These are phyloP conservation scores for Starmerella roubikii DNA, from an alignment of 805 yeast genomes.

Conservation along the genomic window DNA sequence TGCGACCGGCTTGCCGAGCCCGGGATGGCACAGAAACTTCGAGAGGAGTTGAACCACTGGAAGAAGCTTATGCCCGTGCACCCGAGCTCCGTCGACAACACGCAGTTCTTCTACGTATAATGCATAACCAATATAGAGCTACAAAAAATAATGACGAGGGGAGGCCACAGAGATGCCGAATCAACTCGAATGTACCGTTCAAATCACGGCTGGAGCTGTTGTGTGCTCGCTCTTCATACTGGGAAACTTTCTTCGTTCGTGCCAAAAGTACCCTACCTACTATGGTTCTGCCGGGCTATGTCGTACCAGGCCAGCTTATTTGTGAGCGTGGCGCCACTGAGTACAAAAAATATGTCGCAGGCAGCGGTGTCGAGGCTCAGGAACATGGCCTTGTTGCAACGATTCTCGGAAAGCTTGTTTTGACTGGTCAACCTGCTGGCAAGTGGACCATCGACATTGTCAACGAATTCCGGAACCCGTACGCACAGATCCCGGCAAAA, in stretches of 20 bases:
- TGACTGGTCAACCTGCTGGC: slow-evolving; percentile 19
- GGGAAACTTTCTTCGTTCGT: too few species aligned
- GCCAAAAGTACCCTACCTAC: too few species aligned
- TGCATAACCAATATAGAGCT: background rate
- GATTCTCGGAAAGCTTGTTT: slow-evolving; percentile 42
- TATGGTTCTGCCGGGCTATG: slow-evolving; percentile 33
- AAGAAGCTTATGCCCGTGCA: slow-evolving; percentile 77
- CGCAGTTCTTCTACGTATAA: slow-evolving; percentile 41
- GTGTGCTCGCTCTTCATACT: background rate
- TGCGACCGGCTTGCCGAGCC: slow-evolving; percentile 40
- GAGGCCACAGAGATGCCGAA: too few species aligned
- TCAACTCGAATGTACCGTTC: too few species aligned
- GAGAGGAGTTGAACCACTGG: slow-evolving; percentile 67
- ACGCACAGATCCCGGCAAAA: slow-evolving; percentile 11
- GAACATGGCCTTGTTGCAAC: slow-evolving; percentile 41
- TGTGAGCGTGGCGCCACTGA: slow-evolving; percentile 36
- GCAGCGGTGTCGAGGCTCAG: slow-evolving; percentile 48
- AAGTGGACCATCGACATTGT: slow-evolving; percentile 19
- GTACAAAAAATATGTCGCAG: slow-evolving; percentile 38
- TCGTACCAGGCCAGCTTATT: slow-evolving; percentile 72
- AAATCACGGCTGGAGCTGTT: too few species aligned
- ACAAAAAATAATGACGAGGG: too few species aligned
- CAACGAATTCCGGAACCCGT: slow-evolving; percentile 20
- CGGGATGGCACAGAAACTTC: slow-evolving; percentile 67
- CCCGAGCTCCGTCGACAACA: slow-evolving; percentile 59